Percentiles rank a stretch among this genome's conserved stretches.
These are phyloP conservation scores for Zalerion maritima DNA, from an alignment of 495 filamentous ascomycete genomes.

Conservation along the genomic window DNA sequence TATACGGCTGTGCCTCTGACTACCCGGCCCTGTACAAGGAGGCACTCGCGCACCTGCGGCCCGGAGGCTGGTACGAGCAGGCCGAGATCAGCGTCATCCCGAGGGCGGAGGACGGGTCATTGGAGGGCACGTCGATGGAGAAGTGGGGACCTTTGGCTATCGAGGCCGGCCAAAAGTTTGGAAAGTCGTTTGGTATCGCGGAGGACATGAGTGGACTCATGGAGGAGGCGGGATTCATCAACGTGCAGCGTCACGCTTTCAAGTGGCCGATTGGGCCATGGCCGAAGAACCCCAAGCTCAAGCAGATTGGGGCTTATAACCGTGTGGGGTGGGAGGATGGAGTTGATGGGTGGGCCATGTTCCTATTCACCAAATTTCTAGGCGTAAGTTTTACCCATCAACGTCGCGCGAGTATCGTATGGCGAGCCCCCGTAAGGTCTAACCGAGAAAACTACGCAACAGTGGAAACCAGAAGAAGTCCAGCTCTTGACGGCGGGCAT, in stretches of 20 bases:
- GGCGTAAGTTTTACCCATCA: conserved; percentile 4
- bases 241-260: conserved; percentile 12
- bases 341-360: conserved; percentile 13
- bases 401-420: too few relatives aligned
- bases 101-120: conserved; percentile 6
- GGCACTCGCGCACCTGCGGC: conserved; percentile 17
- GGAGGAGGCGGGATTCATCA: conserved; percentile 19
- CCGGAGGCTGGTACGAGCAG: conserved; percentile 40
- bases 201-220: conserved; percentile 15
- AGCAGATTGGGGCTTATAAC: conserved; percentile 30
- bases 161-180: conserved; percentile 23
- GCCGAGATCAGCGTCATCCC: conserved; percentile 26
- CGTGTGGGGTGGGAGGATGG: conserved; percentile 24
- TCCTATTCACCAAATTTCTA: conserved; percentile 6
- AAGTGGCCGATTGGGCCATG: conserved; percentile 28
- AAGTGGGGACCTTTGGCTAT: conserved; percentile 20
- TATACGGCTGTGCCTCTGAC: conserved; percentile 21
- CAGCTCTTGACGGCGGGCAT: conserved; percentile 12
- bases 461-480: conserved; percentile 14
- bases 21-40: conserved; percentile 13
- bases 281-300: conserved; percentile 26
- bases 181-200: conserved; percentile 23
- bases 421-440: too few relatives aligned
- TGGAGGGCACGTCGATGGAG: conserved; percentile 9
- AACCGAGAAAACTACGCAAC: too few relatives aligned